A percentile compares a stretch with the other conserved stretches of the same genome.
Evolutionary conservation across 768 basidiomycete genomes (phyloP).

Genomic region (Suillus lakei): DNA sequence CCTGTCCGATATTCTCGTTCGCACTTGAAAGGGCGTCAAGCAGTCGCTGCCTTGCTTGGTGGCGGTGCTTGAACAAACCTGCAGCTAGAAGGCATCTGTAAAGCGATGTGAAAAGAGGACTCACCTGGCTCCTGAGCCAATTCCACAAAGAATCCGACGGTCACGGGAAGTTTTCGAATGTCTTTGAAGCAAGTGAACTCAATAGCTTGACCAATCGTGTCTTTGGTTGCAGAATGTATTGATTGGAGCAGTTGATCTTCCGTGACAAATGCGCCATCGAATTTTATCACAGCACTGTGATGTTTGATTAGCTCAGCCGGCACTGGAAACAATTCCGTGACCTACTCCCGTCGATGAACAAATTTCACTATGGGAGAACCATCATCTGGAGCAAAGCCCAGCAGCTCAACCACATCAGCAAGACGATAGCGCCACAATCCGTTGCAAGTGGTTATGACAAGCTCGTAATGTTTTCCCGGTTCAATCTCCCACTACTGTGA

Average conservation of each 20-base stretch:
- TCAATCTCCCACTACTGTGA: constrained; percentile 18
- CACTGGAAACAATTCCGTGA: background rate
- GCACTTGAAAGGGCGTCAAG: constrained; percentile 14
- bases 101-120: background rate
- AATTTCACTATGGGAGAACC: constrained; percentile 24
- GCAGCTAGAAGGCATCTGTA: constrained; percentile 3
- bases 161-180: constrained; percentile 2
- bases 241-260: constrained; percentile 19
- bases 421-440: constrained; percentile 29
- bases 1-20: background rate
- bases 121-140: constrained; percentile 16
- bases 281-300: constrained; percentile 17
- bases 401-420: constrained; percentile 24
- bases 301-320: background rate
- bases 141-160: constrained; percentile 19
- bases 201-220: constrained; percentile 16
- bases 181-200: constrained; percentile 12
- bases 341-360: constrained; percentile 25
- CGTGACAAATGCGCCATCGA: constrained; percentile 10
- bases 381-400: constrained; percentile 22
- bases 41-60: constrained; percentile 8
- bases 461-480: constrained; percentile 20
- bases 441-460: constrained; percentile 24
- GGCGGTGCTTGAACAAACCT: constrained; percentile 9
- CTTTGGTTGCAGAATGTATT: constrained; percentile 11